phyloP scores from a whole-genome alignment of 352 stramenopile species.

The Peronosclerospora sorghi region DNA sequence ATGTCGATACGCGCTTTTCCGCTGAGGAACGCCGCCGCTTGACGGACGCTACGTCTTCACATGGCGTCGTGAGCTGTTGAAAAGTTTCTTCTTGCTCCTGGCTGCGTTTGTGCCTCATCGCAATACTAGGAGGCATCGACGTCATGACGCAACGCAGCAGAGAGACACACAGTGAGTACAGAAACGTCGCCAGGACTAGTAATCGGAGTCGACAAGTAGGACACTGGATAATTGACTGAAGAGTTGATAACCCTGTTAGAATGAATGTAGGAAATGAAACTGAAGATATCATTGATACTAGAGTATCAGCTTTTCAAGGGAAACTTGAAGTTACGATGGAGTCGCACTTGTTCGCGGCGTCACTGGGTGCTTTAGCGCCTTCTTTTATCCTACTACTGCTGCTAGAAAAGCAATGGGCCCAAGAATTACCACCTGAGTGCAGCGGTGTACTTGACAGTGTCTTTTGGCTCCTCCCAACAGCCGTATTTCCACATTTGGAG shows the following conservation, averaged over 20 bases:
- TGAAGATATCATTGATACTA: neutral
- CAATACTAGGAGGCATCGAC: neutral
- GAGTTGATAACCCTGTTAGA: neutral
- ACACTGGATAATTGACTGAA: neutral
- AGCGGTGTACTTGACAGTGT: slow-evolving; percentile 25
- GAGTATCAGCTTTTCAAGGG: neutral
- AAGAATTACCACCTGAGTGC: slow-evolving; percentile 26
- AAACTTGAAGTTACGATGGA: slow-evolving; percentile 13
- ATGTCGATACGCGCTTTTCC: slow-evolving; percentile 3
- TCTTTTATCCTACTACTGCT: slow-evolving; percentile 27
- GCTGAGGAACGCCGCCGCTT: slow-evolving; percentile 21
- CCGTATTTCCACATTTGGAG: slow-evolving; percentile 25
- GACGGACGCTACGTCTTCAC: slow-evolving; percentile 12
- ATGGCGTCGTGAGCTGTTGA: slow-evolving; percentile 9
- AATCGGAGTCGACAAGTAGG: neutral
- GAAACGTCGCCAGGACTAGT: slow-evolving; percentile 13
- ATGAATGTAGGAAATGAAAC: neutral
- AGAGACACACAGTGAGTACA: slow-evolving; percentile 15
- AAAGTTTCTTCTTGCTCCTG: slow-evolving; percentile 12
- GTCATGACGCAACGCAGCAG: slow-evolving; percentile 22
- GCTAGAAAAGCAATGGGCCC: slow-evolving; percentile 17
- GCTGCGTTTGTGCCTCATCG: slow-evolving; percentile 14
- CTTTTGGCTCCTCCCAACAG: slow-evolving; percentile 18
- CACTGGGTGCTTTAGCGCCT: slow-evolving; percentile 27
- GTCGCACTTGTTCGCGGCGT: slow-evolving; percentile 19